Evolutionary conservation across 345 rosid species (phyloP), one percentile per base, ranked within the genome.

Genomic region (Triadica sebifera): DNA sequence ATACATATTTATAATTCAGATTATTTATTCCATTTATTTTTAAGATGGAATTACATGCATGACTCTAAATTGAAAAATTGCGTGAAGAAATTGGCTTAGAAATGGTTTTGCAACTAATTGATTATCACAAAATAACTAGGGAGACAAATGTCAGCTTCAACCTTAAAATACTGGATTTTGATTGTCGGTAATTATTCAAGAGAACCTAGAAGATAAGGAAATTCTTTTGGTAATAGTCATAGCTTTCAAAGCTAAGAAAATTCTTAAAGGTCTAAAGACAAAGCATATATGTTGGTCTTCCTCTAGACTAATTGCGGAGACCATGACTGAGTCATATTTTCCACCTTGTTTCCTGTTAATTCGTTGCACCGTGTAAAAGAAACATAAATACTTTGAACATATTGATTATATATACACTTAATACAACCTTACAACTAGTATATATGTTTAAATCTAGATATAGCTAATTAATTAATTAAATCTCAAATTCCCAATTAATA

Each of bases 321-420:
- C 79, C 70, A 19, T 69, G 79, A 76, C 79, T 76, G 51, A 25
- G 79, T 76, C 79, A 20, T 19, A 51, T 63, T 76, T 76, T 76
- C 67, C 55, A 45, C 57, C 19, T 12, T 43, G 25, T 10, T 24
- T 11, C 9, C 10, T 58, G 13, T 19, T 43, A 1, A 43, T 12
- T 15, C 29, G 7, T 39, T 55, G 15, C 47, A 71, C 71, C 71
- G 71, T 71, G 80, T 71, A 47, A 37, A 71, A 71, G 8, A 71
- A 19, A 64, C 70, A 74, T 41, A 25, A 74, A 66, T 55, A 74
- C 77, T 52, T 73, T 55, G 77, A 74, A 74, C 51, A 41, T 29
- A 61, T 34, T 8, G 47, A 50, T 15, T 39, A 73, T 60, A 60
- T 53, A 64, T 15, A 52, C 16, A 52, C n/a, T 13, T 5, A 52